phyloP scores from a whole-genome alignment of 805 yeast species.

The Nadsonia fulvescens region DNA sequence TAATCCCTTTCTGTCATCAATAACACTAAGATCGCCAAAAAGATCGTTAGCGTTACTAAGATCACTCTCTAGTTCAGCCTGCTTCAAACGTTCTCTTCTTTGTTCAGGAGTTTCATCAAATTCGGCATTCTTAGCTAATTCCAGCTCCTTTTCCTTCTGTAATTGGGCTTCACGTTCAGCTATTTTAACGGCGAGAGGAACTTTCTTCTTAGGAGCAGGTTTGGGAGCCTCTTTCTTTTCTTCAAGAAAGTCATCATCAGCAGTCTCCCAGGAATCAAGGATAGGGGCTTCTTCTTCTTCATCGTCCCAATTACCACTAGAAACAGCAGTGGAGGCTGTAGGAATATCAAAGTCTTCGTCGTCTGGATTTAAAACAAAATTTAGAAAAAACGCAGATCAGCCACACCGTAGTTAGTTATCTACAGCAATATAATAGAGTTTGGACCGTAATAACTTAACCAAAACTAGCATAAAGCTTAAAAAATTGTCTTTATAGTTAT shows the following conservation, averaged over 20 bases:
- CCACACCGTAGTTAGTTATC: slow-evolving; percentile 2
- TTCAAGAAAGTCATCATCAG: slow-evolving; percentile 60
- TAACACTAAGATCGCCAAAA: slow-evolving; percentile 44
- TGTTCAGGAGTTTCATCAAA: slow-evolving; percentile 48
- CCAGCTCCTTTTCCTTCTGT: slow-evolving; percentile 22
- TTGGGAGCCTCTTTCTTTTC: slow-evolving; percentile 34
- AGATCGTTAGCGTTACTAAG: slow-evolving; percentile 84
- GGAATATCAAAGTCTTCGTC: slow-evolving; percentile 76
- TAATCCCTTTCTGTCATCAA: slow-evolving; percentile 22
- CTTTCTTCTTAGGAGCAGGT: slow-evolving; percentile 24
- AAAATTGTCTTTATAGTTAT: neutral
- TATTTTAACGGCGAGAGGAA: slow-evolving; percentile 23
- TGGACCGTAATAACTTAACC: neutral
- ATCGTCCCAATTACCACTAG: slow-evolving; percentile 50
- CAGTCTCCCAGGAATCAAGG: slow-evolving; percentile 82
- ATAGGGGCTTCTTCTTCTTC: slow-evolving; percentile 62
- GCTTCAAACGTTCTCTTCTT: slow-evolving; percentile 52
- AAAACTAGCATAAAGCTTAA: slow-evolving; percentile 1
- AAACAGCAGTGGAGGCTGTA: slow-evolving; percentile 56
- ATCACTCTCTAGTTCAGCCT: slow-evolving; percentile 74
- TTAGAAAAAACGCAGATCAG: neutral
- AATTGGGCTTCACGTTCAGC: slow-evolving; percentile 25
- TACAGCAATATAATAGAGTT: neutral
- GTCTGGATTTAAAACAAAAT: slow-evolving; percentile 24
- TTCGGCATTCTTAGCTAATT: slow-evolving; percentile 25